phyloP scores from a whole-genome alignment of 1,284 basidiomycete species.

The Trametes sp. region DNA sequence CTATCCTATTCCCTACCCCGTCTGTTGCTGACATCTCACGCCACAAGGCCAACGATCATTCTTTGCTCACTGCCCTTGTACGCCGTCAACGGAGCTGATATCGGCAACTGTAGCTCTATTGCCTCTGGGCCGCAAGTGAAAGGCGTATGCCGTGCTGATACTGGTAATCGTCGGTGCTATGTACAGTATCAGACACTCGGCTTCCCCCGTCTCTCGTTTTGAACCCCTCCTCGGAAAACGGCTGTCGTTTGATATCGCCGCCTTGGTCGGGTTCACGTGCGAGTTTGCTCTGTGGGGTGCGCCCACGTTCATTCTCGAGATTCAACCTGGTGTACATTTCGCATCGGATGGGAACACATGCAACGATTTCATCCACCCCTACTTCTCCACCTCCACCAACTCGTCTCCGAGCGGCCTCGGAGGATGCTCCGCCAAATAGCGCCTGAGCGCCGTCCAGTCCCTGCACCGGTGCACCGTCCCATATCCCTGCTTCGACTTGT shows the following conservation, averaged over 20 bases:
- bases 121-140: no score
- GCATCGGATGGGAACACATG: no score
- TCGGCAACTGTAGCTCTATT: no score
- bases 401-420: neutral
- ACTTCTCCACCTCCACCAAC: no score
- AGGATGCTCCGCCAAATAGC: constrained; percentile 13
- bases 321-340: no score
- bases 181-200: neutral
- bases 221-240: neutral
- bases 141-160: no score
- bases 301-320: constrained; percentile 1
- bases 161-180: neutral
- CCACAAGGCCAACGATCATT: no score
- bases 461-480: constrained; percentile 39
- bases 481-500: constrained; percentile 28
- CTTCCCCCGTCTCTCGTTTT: neutral
- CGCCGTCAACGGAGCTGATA: no score
- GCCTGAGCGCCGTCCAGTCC: constrained; percentile 42
- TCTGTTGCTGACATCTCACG: no score
- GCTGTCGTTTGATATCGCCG: constrained; percentile 36
- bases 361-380: no score
- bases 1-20: no score
- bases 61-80: no score
- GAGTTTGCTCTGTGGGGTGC: constrained; percentile 44
- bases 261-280: constrained; percentile 44